Evolutionary conservation across 2,329 filamentous ascomycete genomes (phyloP).

Genomic region (Neurospora sp.): DNA sequence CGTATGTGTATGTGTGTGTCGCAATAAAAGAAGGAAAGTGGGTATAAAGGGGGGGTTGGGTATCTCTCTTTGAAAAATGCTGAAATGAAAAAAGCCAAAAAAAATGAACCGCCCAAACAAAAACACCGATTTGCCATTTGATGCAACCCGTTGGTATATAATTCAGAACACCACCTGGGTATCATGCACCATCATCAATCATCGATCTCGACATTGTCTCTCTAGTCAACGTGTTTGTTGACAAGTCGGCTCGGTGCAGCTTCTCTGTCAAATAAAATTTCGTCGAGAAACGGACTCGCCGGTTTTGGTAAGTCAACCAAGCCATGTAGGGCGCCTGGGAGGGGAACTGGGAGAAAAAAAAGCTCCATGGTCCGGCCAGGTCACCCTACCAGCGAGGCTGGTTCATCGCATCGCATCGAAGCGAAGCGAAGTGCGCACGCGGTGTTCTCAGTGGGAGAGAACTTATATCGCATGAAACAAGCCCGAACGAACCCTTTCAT

Average conservation of each 20-base stretch:
- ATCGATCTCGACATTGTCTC: neutral
- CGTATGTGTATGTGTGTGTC: neutral
- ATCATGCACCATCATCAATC: neutral
- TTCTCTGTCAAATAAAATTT: neutral
- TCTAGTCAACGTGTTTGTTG: neutral
- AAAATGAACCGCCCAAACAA: neutral
- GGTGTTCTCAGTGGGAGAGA: neutral
- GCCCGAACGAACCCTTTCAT: neutral
- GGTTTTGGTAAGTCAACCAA: neutral
- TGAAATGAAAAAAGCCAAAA: neutral
- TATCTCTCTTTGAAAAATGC: constrained; percentile 3
- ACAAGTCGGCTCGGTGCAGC: neutral
- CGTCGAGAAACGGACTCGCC: neutral
- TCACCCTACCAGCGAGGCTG: neutral
- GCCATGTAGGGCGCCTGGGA: neutral
- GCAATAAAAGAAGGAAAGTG: neutral
- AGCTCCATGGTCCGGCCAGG: neutral
- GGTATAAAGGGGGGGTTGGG: constrained; percentile 1
- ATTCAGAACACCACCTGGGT: neutral
- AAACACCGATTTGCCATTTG: neutral
- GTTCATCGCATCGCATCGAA: neutral
- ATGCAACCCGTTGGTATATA: neutral
- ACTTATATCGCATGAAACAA: neutral
- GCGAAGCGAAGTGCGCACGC: neutral
- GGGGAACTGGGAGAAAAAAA: neutral